Base-by-base conservation (phyloP, 2,329 filamentous ascomycete species). In the Daldinia sp. region DNA sequence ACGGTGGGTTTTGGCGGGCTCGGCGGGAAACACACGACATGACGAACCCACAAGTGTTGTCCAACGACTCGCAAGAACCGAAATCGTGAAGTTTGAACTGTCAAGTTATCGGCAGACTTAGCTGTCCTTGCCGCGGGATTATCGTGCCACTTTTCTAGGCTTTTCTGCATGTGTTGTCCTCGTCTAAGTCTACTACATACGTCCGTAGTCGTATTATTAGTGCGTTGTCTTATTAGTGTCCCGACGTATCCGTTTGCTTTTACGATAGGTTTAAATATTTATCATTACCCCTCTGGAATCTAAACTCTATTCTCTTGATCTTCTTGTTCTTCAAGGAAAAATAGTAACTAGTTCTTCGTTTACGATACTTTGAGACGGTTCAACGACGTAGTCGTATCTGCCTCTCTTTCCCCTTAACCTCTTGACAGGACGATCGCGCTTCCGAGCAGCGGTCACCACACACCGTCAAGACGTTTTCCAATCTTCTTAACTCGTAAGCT, bases 401-500 rank as follows among this genome's bases (percentile, higher is more conserved):
- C 45, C 47, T 43, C 39, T 30, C 30, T 17, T 29, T 39, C 9
- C 43, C 35, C 19, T 39, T 9, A 51, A 51, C 41, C 51, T 62
- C 56, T 68, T 65, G 51, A 59, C 58, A 47, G 58, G 74, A 75
- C 70, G 84, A 85, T 85, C 85, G 84, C 85, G 83, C 81, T 81
- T 70, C 65, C 72, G 79, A 77, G 82, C 79, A 74, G 84, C 88
- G 87, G 82, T 90, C 88, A 81, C 79, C 71, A 35, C 76, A 75
- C 79, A 78, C 80, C 89, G 90, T 86, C 92, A 97, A 92, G 83
- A 97, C 93, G 94, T 97, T 97, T 90, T 94, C 93, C 85, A 97
- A 96, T 83, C 90, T 96, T 75, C 90, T 97, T 73, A 95, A 95
- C 87, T 97, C 93, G 94, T 97, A 87, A 79, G 93, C 82, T 35